A percentile compares a stretch with the other conserved stretches of the same genome.
phyloP scores from a whole-genome alignment of 257 asterid species.

The Buddleja alternifolia region DNA sequence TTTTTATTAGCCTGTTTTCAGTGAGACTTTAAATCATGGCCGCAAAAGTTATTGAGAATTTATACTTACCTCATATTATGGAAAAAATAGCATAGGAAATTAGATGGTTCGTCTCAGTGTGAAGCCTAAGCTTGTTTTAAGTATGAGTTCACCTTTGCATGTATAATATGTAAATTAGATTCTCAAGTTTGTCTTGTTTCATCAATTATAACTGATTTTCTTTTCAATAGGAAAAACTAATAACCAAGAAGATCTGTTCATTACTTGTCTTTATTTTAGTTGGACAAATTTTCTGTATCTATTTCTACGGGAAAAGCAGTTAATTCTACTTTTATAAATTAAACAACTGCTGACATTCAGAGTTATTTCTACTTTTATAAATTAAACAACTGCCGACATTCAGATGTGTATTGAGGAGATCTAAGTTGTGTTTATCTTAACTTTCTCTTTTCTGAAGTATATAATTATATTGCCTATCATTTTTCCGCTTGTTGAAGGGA shows the following conservation, averaged over 20 bases:
- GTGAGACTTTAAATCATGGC: background rate
- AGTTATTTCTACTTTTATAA: background rate
- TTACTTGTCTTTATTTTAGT: slow-evolving; percentile 14
- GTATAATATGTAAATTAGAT: slow-evolving; percentile 9
- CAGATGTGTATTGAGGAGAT: slow-evolving; percentile 20
- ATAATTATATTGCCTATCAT: slow-evolving; percentile 13
- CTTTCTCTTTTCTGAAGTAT: slow-evolving; percentile 17
- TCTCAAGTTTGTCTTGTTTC: slow-evolving; percentile 18
- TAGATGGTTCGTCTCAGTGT: slow-evolving; percentile 15
- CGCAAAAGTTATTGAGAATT: slow-evolving; percentile 6
- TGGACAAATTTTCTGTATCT: slow-evolving; percentile 7
- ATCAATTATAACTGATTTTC: slow-evolving; percentile 5
- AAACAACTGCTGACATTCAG: no score
- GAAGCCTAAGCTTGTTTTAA: no score
- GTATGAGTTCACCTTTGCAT: slow-evolving; percentile 2
- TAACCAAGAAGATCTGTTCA: background rate
- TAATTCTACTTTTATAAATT: background rate
- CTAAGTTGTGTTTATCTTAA: slow-evolving; percentile 19
- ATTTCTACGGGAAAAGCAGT: slow-evolving; percentile 1
- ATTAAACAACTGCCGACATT: background rate
- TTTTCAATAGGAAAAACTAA: background rate
- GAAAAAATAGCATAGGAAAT: no score
- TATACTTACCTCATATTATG: no score
- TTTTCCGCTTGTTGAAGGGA: slow-evolving; percentile 59
- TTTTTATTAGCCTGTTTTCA: background rate